Conservation (phyloP, 2,329 filamentous ascomycete species). For the Microdochium nivale region DNA sequence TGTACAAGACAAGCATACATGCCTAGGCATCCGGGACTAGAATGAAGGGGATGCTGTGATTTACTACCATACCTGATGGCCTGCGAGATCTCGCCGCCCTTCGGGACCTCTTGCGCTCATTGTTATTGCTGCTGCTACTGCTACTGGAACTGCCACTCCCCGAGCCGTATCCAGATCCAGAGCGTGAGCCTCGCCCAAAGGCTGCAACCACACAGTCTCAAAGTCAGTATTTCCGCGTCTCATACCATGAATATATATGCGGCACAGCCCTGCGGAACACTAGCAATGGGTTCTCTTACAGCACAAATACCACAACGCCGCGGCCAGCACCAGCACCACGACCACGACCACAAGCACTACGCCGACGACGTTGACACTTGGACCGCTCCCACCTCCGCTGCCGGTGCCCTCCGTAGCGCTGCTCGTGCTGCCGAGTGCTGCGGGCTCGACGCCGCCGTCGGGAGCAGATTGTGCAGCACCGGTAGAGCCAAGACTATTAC, state of each 20-base stretch:
- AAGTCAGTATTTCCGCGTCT: neutral
- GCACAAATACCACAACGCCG: neutral
- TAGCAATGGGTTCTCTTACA: neutral
- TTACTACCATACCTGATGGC: no score
- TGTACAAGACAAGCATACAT: no score
- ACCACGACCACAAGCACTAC: neutral
- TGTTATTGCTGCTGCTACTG: neutral
- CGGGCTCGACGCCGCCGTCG: neutral
- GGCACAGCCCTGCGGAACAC: neutral
- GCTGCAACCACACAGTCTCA: neutral
- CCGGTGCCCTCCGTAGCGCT: neutral
- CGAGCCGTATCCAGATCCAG: neutral
- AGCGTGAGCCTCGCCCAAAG: neutral
- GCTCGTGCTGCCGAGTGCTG: neutral
- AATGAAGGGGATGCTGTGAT: neutral
- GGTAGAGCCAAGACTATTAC: neutral
- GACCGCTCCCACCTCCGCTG: neutral
- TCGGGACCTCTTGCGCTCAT: neutral
- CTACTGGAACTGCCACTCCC: neutral
- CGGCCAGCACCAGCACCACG: neutral
- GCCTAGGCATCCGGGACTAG: no score
- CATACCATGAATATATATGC: neutral
- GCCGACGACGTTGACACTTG: neutral
- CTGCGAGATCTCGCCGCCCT: no score
- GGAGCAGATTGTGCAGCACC: neutral